Evolutionary conservation across 352 stramenopile species (phyloP), one percentile per base, ranked within the genome.

Genomic region (Pythium brassicae): DNA sequence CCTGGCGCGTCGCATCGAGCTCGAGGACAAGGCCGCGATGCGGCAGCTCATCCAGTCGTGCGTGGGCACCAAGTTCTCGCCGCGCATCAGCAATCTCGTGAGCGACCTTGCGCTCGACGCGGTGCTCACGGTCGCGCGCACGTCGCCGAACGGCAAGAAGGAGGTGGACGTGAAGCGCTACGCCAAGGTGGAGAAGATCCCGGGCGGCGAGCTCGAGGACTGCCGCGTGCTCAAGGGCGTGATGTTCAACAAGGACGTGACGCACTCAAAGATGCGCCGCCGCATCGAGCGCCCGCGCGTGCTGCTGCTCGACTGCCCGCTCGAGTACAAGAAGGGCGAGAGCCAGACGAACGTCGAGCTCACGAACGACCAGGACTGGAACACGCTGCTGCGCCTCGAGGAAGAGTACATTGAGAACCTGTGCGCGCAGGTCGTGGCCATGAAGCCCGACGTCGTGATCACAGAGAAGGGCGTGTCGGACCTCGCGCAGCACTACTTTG

Each of bases 221-320:
- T 98, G 85, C 59, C 72, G 78, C 35, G 97, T 99, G 37, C 78
- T 99, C 26, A 92, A 97, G 65, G 97, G 97, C 55, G 89, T 99
- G 54, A 99, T 99, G 97, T 98, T 99, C 80, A 99, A 99, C 85
- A 99, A 99, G 83, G 97, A 99, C 73, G 93, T 98, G 47, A 99
- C 97, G 20, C 97, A 99, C 86, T 97, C 96, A 43, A 98, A 98
- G 82, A 99, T 99, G 97, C 83, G 95, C 44, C 92, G 97, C 54
- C 84, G 84, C 49, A 99, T 99, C 72, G 95, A 99, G 70, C 98
- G 99, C 77, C 97, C 97, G 35, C 92, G 97, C 34, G 97, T 99
- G 59, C 76, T 99, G 23, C 81, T 99, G 51, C 70, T 99, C 2
- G 97, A 99, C 76, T 98, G 95, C 70, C 96, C 97, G 15, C 83